Percentiles rank a stretch among this genome's conserved stretches.
Conservation (phyloP, 78 protist species). For the Pelomyxa schiedti region DNA sequence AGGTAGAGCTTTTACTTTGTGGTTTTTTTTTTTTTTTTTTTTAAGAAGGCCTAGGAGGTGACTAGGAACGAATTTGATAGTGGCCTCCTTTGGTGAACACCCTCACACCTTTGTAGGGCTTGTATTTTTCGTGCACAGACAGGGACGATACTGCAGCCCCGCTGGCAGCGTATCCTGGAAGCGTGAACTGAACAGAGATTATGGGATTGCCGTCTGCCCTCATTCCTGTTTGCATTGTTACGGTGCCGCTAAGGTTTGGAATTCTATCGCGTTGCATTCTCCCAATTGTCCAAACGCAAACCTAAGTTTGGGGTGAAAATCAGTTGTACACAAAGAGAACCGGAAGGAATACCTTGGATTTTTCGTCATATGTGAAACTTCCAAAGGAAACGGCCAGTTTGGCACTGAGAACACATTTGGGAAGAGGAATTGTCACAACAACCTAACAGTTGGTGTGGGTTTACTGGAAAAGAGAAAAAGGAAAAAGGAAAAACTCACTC, state of each 20-base stretch:
- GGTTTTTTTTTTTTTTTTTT: too few relatives aligned
- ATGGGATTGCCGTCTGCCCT: background rate
- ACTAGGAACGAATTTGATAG: conserved; percentile 57
- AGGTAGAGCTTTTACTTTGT: too few relatives aligned
- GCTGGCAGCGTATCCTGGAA: background rate
- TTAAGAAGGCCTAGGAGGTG: too few relatives aligned
- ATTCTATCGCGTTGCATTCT: conserved; percentile 48
- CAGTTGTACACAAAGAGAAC: too few relatives aligned
- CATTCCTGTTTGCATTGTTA: background rate
- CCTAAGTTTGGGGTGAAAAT: background rate
- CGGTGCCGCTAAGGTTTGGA: conserved; percentile 34
- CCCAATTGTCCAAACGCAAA: conserved; percentile 42
- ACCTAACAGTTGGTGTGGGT: too few relatives aligned
- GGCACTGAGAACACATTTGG: conserved; percentile 25
- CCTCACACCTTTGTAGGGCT: conserved; percentile 70
- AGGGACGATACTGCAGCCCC: conserved; percentile 1
- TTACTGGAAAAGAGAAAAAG: too few relatives aligned
- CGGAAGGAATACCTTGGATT: conserved; percentile 36
- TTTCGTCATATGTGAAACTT: conserved; percentile 29
- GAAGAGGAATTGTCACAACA: conserved; percentile 52
- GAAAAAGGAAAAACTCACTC: too few relatives aligned
- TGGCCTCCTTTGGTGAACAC: conserved; percentile 56
- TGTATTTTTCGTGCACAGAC: conserved; percentile 39
- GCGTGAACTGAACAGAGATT: background rate
- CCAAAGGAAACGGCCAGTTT: conserved; percentile 43